Evolutionary conservation across 495 filamentous ascomycete species (phyloP).

Genomic region (Pyrenula massariospora): DNA sequence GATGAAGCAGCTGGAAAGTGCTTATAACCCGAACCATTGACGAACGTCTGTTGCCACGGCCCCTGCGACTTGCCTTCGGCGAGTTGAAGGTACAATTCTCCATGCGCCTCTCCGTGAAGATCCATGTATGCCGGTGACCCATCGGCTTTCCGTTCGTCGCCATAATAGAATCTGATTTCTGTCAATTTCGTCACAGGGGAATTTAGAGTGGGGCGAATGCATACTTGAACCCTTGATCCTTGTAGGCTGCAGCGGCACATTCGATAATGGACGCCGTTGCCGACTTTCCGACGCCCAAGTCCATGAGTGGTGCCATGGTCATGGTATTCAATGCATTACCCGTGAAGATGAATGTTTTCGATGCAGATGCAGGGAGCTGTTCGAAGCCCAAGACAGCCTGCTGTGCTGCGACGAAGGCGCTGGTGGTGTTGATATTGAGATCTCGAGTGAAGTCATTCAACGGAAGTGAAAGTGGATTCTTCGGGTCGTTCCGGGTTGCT

Average conservation of each 20-base stretch:
- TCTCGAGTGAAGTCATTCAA: constrained; percentile 23
- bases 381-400: constrained; percentile 26
- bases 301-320: constrained; percentile 17
- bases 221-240: constrained; percentile 35
- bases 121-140: constrained; percentile 13
- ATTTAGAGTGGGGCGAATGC: constrained; percentile 2
- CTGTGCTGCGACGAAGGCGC: constrained; percentile 30
- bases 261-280: constrained; percentile 32
- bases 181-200: constrained; percentile 2
- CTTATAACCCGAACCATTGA: constrained; percentile 29
- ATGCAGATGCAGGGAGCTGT: constrained; percentile 19
- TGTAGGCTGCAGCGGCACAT: constrained; percentile 24
- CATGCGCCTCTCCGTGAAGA: constrained; percentile 29
- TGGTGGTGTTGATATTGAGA: constrained; percentile 30
- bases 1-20: constrained; percentile 8
- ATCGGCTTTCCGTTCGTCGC: constrained; percentile 30
- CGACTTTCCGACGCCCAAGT: constrained; percentile 30
- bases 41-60: constrained; percentile 34
- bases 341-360: constrained; percentile 36
- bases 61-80: constrained; percentile 21
- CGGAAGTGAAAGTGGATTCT: constrained; percentile 21
- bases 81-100: constrained; percentile 24
- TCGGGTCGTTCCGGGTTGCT: constrained; percentile 5
- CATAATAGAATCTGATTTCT: constrained; percentile 33
- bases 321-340: constrained; percentile 31